Base-by-base conservation (phyloP, 768 basidiomycete species). In the Lentinula lateritia region DNA sequence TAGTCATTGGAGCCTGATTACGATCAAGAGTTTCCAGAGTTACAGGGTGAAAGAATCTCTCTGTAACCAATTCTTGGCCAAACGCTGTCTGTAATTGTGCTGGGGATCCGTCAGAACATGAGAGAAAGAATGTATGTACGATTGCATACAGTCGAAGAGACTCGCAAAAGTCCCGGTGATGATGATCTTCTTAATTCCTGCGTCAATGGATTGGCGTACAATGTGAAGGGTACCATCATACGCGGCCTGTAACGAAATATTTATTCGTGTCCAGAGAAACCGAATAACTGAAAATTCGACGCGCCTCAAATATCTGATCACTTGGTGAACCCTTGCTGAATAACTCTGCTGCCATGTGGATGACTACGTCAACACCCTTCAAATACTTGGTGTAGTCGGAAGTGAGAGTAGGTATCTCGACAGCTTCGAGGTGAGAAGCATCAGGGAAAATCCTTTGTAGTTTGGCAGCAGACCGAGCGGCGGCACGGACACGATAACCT, bases 161-260 rank as follows among this genome's bases (percentile, higher is more conserved):
- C 32, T 58, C 6, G 61, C 67, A 45, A 64, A 58, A 20, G 68
- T 69, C 23, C 71, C 64, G 13, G 70, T 68, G 28, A 69, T 41
- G 6, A 69, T 61, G 18, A 71, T 53, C 56, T 68, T 67, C 39
- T 63, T 67, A 39, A 72, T 63, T 10, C 69, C 65, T 5, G 66
- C 65, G n/a, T 63, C 55, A 10, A 58, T 45, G 15, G 71, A 64
- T 38, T 71, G 69, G 5, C 66, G 65, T 9, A 73, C 54, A 34
- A 73, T 60, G 55, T 72, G 69, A 48, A 70, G 52, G 8, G 68
- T 70, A 15, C 71, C 72, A 7, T 63, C 63, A n/a, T 67, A 64
- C 8, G 70, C 67, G 15, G 58, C 63, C 72, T 73, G 57, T 16
- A 28, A 46, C 9, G 35, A 41, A 7, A 39, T 32, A n/a, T 46